Evolutionary conservation across 139 green algal species (phyloP).

Genomic region (Monoraphidium neglectum): DNA sequence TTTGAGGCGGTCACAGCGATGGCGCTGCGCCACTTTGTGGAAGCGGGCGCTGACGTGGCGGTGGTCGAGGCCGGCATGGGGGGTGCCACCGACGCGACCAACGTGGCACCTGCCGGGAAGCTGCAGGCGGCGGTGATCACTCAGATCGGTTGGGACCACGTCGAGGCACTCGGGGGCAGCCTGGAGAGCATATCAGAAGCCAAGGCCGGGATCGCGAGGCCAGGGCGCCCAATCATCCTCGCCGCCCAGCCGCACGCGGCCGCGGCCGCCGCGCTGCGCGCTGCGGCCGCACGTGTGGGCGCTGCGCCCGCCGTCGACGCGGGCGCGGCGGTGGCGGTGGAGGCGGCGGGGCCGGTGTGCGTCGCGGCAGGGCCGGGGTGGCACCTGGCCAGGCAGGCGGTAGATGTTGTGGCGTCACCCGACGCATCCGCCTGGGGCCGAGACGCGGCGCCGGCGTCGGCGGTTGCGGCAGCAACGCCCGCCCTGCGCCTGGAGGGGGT

Average conservation of each 20-base stretch:
- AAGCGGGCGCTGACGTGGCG: slow-evolving; percentile 68
- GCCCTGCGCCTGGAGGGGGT: slow-evolving; percentile 1
- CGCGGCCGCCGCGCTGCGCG: slow-evolving; percentile 42
- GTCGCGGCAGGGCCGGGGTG: no score
- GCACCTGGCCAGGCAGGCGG: not conserved
- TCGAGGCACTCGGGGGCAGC: slow-evolving; percentile 70
- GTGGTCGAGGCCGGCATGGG: slow-evolving; percentile 88
- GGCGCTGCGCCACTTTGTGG: slow-evolving; percentile 72
- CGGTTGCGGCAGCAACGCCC: slow-evolving; percentile 9
- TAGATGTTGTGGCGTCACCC: not conserved
- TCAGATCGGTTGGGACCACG: slow-evolving; percentile 64
- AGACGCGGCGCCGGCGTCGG: not conserved
- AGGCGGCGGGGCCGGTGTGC: not conserved
- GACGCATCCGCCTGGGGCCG: no score
- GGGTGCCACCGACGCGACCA: slow-evolving; percentile 82
- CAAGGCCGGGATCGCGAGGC: slow-evolving; percentile 84
- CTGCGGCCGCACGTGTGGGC: slow-evolving; percentile 1
- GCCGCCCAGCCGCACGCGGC: slow-evolving; percentile 53
- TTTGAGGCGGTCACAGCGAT: slow-evolving; percentile 89
- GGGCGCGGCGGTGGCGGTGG: not conserved
- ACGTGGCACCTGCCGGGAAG: slow-evolving; percentile 61
- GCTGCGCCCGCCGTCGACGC: not conserved
- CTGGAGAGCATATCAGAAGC: slow-evolving; percentile 66
- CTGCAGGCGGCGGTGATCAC: slow-evolving; percentile 61
- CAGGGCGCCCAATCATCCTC: slow-evolving; percentile 63